Base-by-base conservation (phyloP, 1,284 basidiomycete species). In the Ustilago crameri region DNA sequence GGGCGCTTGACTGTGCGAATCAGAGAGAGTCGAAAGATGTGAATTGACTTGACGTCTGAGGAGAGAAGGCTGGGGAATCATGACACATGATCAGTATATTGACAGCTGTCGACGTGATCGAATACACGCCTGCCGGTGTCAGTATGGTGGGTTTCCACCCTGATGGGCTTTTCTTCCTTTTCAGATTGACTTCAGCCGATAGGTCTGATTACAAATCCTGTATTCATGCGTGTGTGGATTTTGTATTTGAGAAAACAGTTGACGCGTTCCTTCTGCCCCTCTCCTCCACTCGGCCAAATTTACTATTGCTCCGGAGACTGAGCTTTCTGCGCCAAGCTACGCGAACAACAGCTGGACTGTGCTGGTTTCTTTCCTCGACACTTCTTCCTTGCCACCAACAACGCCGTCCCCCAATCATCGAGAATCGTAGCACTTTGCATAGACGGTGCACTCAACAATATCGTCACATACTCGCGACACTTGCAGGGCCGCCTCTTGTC, bases 231-330 rank as follows among this genome's bases (percentile, higher is more conserved):
- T 37, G 35, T 37, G 14, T 17, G n/a, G 35, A 37, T 17, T 23
- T 44, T 40, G 10, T 2, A 22, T 27, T 37, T 12, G 15, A 34
- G 15, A 24, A 34, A 17, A 24, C 30, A 38, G 46, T 49, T 35
- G 54, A 56, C 54, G 54, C 54, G 54, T 56, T 48, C 30, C 20
- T 20, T 38, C 37, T 44, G 40, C 40, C 18, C 20, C 7, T 32
- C 30, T 49, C 55, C 54, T 56, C 54, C 54, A 56, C 53, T 48
- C 50, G n/a, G n/a, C n/a, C n/a, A n/a, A n/a, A 17, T 34, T 9
- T 15, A 9, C 32, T 34, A 34, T 9, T 15, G 8, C 32, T 34
- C 15, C 15, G 32, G 32, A 9, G 20, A 18, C 38, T 40, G 15
- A 40, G 38, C 38, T 40, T 40, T 40, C 18, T 40, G 17, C 17